These are phyloP conservation scores for Fonsecaea multimorphosa DNA, from an alignment of 2,329 filamentous ascomycete species.

Conservation along the genomic window DNA sequence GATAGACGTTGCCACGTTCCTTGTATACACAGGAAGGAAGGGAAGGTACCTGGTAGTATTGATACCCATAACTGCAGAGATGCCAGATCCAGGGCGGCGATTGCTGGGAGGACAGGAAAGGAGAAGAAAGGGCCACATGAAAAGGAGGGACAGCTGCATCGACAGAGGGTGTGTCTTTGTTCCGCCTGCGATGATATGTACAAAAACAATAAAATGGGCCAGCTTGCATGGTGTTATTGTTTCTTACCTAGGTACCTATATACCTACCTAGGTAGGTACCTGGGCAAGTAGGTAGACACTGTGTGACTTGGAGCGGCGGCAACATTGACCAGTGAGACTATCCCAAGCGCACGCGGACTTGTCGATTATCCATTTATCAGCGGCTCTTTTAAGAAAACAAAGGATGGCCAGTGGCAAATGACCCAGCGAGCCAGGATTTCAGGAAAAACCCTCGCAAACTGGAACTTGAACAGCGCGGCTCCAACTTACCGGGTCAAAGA, in stretches of 20 bases:
- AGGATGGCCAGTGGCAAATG: not conserved
- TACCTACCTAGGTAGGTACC: too few relatives aligned
- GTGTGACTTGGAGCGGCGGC: too few relatives aligned
- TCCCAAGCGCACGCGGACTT: not conserved
- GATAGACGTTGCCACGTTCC: not conserved
- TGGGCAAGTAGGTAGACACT: too few relatives aligned
- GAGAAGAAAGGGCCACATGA: not conserved
- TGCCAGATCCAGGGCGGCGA: not conserved
- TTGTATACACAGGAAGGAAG: constrained; percentile 14
- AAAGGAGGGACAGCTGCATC: not conserved
- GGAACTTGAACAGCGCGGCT: too few relatives aligned
- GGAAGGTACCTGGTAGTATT: constrained; percentile 22
- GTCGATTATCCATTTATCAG: too few relatives aligned
- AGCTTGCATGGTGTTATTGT: not conserved
- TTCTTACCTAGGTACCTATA: not conserved
- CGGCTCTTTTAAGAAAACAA: not conserved
- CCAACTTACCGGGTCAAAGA: too few relatives aligned
- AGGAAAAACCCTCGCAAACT: too few relatives aligned
- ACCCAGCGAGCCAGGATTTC: too few relatives aligned
- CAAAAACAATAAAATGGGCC: not conserved
- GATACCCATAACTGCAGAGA: constrained; percentile 27
- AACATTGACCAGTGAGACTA: not conserved
- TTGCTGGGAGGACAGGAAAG: not conserved
- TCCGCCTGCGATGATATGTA: not conserved
- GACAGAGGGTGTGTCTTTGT: not conserved